phyloP scores from a whole-genome alignment of 352 stramenopile genomes.

The Phytophthora crassamura region DNA sequence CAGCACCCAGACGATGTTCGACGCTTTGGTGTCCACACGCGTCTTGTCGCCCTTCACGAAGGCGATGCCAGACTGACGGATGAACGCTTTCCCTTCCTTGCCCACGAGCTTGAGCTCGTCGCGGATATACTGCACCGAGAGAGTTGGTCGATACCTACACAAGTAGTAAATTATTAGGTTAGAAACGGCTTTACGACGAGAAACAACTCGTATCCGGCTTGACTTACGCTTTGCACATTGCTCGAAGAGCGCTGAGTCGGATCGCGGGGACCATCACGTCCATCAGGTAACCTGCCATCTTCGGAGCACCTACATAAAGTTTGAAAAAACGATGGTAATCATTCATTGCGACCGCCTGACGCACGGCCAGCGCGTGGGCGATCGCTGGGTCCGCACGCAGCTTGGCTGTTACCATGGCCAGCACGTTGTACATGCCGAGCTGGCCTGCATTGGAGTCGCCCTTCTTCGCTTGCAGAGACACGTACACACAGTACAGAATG shows the following conservation, averaged over 20 bases:
- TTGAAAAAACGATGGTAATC: constrained; percentile 91
- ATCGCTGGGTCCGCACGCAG: constrained; percentile 66
- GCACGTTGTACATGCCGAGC: constrained; percentile 86
- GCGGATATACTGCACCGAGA: constrained; percentile 78
- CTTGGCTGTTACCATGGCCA: constrained; percentile 59
- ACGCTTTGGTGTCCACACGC: constrained; percentile 82
- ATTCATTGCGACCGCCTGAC: constrained; percentile 84
- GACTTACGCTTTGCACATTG: constrained; percentile 91
- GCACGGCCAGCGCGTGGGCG: constrained; percentile 77
- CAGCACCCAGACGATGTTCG: constrained; percentile 86
- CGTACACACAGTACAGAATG: constrained; percentile 92
- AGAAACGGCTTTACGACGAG: constrained; percentile 10
- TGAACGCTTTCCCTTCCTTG: constrained; percentile 75
- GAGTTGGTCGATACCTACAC: constrained; percentile 73
- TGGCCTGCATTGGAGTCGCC: constrained; percentile 83
- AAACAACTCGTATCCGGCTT: neutral
- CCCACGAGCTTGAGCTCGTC: constrained; percentile 78
- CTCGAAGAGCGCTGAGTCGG: constrained; percentile 79
- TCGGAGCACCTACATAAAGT: constrained; percentile 86
- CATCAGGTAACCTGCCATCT: constrained; percentile 93
- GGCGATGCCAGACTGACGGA: constrained; percentile 73
- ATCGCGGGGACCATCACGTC: constrained; percentile 86
- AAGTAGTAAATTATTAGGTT: constrained; percentile 20
- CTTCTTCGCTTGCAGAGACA: constrained; percentile 89
- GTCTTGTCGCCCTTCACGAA: constrained; percentile 70